A percentile compares a stretch with the other conserved stretches of the same genome.
phyloP scores from a whole-genome alignment of 306 rosid genomes.

The Leucaena leucocephala region DNA sequence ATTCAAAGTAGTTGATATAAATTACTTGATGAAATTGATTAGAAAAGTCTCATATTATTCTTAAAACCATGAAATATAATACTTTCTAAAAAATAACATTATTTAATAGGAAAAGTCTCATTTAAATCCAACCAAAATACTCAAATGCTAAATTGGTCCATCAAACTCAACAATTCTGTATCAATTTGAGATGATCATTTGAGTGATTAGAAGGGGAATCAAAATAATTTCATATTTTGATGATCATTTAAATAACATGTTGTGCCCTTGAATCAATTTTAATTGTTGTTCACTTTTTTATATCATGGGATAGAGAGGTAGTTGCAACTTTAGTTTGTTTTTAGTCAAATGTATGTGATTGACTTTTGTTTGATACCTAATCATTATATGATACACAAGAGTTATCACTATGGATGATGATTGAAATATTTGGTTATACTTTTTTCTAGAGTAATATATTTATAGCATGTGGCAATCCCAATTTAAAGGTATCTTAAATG shows the following conservation, averaged over 20 bases:
- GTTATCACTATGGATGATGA: constrained; percentile 87
- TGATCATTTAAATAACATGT: not conserved
- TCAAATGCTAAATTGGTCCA: too few relatives aligned
- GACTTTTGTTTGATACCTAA: constrained; percentile 48
- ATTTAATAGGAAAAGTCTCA: too few relatives aligned
- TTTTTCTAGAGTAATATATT: constrained; percentile 21
- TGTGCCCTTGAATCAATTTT: not conserved
- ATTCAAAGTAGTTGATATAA: too few relatives aligned
- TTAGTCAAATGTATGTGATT: constrained; percentile 11
- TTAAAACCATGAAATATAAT: too few relatives aligned
- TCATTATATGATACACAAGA: constrained; percentile 71
- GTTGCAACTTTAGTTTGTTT: constrained; percentile 12
- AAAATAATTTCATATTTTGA: too few relatives aligned
- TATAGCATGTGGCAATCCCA: constrained; percentile 8
- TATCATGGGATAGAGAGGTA: constrained; percentile 11
- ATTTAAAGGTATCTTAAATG: constrained; percentile 3
- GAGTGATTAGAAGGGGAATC: too few relatives aligned
- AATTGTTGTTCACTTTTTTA: constrained; percentile 1
- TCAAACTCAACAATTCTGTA: too few relatives aligned
- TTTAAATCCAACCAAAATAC: too few relatives aligned
- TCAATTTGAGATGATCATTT: too few relatives aligned
- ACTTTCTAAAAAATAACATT: too few relatives aligned
- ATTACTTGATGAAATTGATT: too few relatives aligned
- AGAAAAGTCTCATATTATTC: too few relatives aligned
- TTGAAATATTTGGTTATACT: constrained; percentile 87